Evolutionary conservation across 202 grass and related monocot species (phyloP).

Genomic region (Hordeum pubiflorum): DNA sequence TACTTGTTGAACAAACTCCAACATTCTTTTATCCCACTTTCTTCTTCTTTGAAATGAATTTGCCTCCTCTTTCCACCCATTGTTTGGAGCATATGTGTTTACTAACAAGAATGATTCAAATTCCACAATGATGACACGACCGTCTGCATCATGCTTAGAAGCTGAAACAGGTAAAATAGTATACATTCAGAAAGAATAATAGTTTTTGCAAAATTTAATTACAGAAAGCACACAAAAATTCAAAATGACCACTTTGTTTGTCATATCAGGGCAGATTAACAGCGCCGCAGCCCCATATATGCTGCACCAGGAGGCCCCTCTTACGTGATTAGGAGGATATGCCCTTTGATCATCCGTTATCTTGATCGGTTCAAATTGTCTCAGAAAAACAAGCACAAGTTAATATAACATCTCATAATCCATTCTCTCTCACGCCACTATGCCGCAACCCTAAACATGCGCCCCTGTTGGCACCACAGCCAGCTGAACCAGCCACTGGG

Average conservation of each 20-base stretch:
- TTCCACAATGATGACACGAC: constrained; percentile 88
- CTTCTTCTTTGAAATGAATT: constrained; percentile 91
- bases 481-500: too few relatives aligned
- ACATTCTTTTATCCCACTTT: constrained; percentile 94
- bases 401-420: too few relatives aligned
- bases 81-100: constrained; percentile 95
- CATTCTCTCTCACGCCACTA: too few relatives aligned
- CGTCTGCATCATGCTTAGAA: constrained; percentile 82
- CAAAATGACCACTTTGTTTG: neutral
- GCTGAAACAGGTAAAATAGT: constrained; percentile 21
- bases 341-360: neutral
- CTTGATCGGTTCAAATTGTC: neutral
- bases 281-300: neutral
- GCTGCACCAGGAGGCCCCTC: neutral
- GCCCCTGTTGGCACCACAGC: too few relatives aligned
- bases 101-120: constrained; percentile 80
- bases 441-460: too few relatives aligned
- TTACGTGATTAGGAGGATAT: neutral
- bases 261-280: neutral
- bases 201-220: neutral
- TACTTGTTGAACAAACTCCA: constrained; percentile 77
- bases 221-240: neutral
- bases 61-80: constrained; percentile 95
- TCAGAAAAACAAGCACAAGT: too few relatives aligned
- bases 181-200: constrained; percentile 16